Base-by-base conservation (phyloP, 2,329 filamentous ascomycete genomes). In the Alternaria consortialis region DNA sequence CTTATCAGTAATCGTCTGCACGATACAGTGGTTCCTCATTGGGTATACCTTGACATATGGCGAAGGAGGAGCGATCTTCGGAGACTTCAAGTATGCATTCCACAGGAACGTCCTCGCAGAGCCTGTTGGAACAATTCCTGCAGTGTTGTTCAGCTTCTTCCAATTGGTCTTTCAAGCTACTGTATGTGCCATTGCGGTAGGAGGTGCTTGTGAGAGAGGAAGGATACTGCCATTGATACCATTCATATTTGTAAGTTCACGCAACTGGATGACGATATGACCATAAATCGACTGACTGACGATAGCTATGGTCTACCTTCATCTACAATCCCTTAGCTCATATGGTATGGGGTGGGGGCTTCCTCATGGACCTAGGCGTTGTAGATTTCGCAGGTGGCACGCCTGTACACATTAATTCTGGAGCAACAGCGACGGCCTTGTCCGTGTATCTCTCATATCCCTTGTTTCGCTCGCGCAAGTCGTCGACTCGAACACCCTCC, bases 391-490 rank as follows among this genome's bases (percentile, higher is more conserved):
- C 82, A 5, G 81, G 81, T 40, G 81, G 80, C 23, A 83, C 81
- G 6, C 72, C 74, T 0, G 72, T 75, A 3, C 73, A 76, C 44
- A 75, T 75, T 31, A 74, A 71, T 55, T 71, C 69, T 23, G 81
- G 81, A 12, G 82, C 82, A 7, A 82, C 82, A 12, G 83, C 76
- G 36, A 77, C 75, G 9, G 77, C 77, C 1, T 71, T 85, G 55
- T 83, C 81, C 53, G 69, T 84, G 25, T 85, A 85, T 70, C 78
- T 85, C 7, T 85, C 83, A 1, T 83, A 84, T 63, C 83, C 84
- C 0, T 61, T 84, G 5, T 82, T 82, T 67, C 79, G 82, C 27
- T 84, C 81, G n/a, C 77, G 77, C 20, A 80, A 77, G 44, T 84
- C 82, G 2, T 69, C 73, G 7, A 69, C 70, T 6, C 78, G 83